These are phyloP conservation scores for Ramaria rubella DNA, from an alignment of 768 basidiomycete genomes.

Conservation along the genomic window DNA sequence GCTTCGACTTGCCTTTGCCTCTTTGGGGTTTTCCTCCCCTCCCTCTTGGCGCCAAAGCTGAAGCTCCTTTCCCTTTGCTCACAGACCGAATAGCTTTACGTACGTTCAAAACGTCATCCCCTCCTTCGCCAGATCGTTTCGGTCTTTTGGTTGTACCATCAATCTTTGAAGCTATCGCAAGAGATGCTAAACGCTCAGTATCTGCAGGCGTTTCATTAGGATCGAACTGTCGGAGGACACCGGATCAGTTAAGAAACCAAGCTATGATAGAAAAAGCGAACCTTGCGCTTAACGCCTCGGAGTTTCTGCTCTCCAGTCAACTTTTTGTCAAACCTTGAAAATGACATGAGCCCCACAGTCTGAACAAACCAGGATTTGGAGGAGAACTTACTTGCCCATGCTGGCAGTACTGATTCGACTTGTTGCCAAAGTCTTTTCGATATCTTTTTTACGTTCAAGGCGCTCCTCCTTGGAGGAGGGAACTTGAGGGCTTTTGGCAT, in stretches of 20 bases:
- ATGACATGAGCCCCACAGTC: neutral
- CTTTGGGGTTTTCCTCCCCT: slow-evolving; percentile 10
- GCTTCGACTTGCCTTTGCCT: slow-evolving; percentile 4
- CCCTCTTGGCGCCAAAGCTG: slow-evolving; percentile 45
- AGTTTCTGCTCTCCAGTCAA: slow-evolving; percentile 89
- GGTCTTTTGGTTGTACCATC: slow-evolving; percentile 46
- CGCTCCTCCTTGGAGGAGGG: slow-evolving; percentile 20
- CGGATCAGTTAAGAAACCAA: neutral
- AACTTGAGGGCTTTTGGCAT: slow-evolving; percentile 35
- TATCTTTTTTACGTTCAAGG: slow-evolving; percentile 56
- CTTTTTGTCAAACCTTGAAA: slow-evolving; percentile 68
- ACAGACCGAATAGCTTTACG: slow-evolving; percentile 82
- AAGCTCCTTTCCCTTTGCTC: slow-evolving; percentile 61
- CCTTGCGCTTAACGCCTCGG: slow-evolving; percentile 89
- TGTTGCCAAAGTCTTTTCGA: slow-evolving; percentile 70
- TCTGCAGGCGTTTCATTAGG: slow-evolving; percentile 61
- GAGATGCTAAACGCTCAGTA: slow-evolving; percentile 63
- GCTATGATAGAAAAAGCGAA: slow-evolving; percentile 21
- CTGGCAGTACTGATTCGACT: slow-evolving; percentile 85
- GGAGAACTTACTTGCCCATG: slow-evolving; percentile 56
- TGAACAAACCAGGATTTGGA: neutral
- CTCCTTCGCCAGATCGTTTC: slow-evolving; percentile 36
- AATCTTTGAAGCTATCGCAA: slow-evolving; percentile 72
- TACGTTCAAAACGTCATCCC: slow-evolving; percentile 61
- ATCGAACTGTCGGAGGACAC: slow-evolving; percentile 56